Conservation (phyloP, 2,329 filamentous ascomycete species). For the Penicillium sp. region DNA sequence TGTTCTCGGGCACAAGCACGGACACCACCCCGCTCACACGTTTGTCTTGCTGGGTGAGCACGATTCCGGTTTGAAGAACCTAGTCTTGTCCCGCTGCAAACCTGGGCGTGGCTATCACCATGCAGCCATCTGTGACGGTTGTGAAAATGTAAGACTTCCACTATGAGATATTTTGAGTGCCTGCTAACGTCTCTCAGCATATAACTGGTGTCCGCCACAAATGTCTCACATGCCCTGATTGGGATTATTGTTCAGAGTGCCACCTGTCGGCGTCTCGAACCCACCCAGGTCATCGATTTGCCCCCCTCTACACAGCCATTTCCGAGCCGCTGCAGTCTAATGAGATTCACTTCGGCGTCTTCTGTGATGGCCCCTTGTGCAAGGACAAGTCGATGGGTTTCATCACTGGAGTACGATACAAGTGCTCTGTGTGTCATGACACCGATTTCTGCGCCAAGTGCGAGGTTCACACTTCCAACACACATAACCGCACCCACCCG, state of each 20-base stretch:
- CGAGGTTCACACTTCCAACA: constrained; percentile 82
- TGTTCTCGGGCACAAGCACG: constrained; percentile 76
- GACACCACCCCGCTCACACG: constrained; percentile 85
- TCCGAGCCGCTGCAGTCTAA: constrained; percentile 51
- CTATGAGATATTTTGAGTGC: background rate
- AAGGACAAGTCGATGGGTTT: constrained; percentile 56
- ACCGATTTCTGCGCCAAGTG: constrained; percentile 94
- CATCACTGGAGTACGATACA: constrained; percentile 89
- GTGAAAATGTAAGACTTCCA: constrained; percentile 65
- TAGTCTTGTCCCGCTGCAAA: constrained; percentile 70
- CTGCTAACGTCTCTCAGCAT: constrained; percentile 53
- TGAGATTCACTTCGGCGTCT: constrained; percentile 79
- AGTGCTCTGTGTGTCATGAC: constrained; percentile 95
- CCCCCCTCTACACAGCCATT: constrained; percentile 77
- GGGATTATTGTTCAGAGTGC: constrained; percentile 89
- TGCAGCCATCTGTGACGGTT: constrained; percentile 91
- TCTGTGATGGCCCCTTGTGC: constrained; percentile 94
- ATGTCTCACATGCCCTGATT: constrained; percentile 95
- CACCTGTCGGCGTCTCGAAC: constrained; percentile 67
- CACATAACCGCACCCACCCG: constrained; percentile 94
- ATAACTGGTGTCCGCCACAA: constrained; percentile 93
- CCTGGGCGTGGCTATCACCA: constrained; percentile 83
- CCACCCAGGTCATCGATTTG: constrained; percentile 87
- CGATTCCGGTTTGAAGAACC: constrained; percentile 63
- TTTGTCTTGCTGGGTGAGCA: constrained; percentile 63